Percentiles rank a stretch among this genome's conserved stretches.
Conservation (phyloP, 768 basidiomycete genomes). For the Phaffia tasmanica region DNA sequence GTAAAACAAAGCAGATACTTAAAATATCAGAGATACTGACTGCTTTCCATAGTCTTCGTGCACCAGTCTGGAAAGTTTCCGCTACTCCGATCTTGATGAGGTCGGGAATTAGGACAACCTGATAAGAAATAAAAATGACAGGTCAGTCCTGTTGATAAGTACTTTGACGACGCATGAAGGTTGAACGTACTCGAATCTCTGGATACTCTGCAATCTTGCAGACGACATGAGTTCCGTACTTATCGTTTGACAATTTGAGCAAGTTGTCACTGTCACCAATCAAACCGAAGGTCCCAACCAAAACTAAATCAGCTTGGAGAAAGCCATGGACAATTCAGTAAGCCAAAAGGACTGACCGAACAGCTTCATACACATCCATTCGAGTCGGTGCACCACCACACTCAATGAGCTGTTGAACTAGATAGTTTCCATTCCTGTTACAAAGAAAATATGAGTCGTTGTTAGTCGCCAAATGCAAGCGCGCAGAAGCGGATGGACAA, state of each 20-base stretch:
- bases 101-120: constrained; percentile 32
- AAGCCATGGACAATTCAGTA: no score
- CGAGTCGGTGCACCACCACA: constrained; percentile 29
- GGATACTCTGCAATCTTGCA: constrained; percentile 33
- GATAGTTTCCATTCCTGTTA: constrained; percentile 35
- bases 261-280: constrained; percentile 28
- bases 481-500: not conserved
- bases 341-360: constrained; percentile 31
- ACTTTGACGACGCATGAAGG: not conserved
- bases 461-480: not conserved
- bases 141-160: no score
- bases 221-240: constrained; percentile 36
- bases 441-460: constrained; percentile 27
- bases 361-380: constrained; percentile 31
- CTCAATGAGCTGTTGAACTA: constrained; percentile 36
- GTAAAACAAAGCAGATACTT: not conserved
- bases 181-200: constrained; percentile 31
- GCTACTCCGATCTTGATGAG: constrained; percentile 32
- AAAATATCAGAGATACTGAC: constrained; percentile 23
- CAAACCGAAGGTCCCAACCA: no score
- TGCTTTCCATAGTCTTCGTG: constrained; percentile 34
- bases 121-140: not conserved
- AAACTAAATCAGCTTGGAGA: no score
- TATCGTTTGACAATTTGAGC: constrained; percentile 33
- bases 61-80: constrained; percentile 35